These are phyloP conservation scores for Geosmithia flava DNA, from an alignment of 2,329 filamentous ascomycete genomes.

Conservation along the genomic window DNA sequence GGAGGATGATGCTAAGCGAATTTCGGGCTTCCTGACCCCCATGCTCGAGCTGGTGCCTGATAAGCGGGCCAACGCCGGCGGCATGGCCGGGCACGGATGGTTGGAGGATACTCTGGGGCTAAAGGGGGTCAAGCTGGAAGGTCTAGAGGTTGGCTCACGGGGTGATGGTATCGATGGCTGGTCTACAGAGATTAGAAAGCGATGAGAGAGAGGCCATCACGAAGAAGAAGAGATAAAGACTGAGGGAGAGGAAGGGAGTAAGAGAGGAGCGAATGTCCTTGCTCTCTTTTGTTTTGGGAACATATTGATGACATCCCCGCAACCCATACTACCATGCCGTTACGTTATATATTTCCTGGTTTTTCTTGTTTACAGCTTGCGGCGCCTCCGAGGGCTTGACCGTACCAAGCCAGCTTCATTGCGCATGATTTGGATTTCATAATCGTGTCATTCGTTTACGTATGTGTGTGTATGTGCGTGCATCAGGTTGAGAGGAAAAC, in stretches of 20 bases:
- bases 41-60: slow-evolving; percentile 87
- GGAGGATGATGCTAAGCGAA: slow-evolving; percentile 63
- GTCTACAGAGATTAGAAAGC: slow-evolving; percentile 78
- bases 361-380: neutral
- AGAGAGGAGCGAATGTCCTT: neutral
- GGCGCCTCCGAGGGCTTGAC: neutral
- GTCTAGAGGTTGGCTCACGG: slow-evolving; percentile 63
- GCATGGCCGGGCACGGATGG: slow-evolving; percentile 81
- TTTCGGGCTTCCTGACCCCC: slow-evolving; percentile 73
- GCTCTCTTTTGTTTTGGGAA: neutral
- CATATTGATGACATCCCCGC: neutral
- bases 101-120: slow-evolving; percentile 80
- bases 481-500: neutral
- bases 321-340: neutral
- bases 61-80: slow-evolving; percentile 85
- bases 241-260: neutral
- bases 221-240: neutral
- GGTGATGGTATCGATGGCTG: slow-evolving; percentile 93
- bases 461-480: neutral
- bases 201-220: slow-evolving; percentile 29
- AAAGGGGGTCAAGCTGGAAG: slow-evolving; percentile 63
- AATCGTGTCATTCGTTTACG: neutral
- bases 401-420: neutral
- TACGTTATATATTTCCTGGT: neutral
- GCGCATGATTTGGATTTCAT: neutral